Evolutionary conservation across 345 rosid genomes (phyloP).

Genomic region (Cardamine chenopodiifolia): DNA sequence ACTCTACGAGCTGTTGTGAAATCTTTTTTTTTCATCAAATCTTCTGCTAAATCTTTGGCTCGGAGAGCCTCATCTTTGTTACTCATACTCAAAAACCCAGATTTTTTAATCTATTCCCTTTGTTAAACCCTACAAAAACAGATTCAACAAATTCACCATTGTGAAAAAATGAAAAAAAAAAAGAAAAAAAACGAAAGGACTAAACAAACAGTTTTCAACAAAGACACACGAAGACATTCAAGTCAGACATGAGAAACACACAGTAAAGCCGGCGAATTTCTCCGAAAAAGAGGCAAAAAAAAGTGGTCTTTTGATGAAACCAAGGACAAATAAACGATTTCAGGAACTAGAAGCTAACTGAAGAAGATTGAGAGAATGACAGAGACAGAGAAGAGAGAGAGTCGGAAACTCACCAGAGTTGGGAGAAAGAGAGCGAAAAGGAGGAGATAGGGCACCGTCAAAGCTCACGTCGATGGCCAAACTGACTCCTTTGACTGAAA

Average conservation of each 20-base stretch:
- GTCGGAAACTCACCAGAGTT: slow-evolving; percentile 31
- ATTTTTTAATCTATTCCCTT: background rate
- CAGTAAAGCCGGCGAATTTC: background rate
- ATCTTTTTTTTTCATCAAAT: slow-evolving; percentile 59
- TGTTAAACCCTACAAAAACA: slow-evolving; percentile 18
- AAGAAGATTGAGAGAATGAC: slow-evolving; percentile 2
- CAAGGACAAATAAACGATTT: background rate
- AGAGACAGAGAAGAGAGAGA: background rate
- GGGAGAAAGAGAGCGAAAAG: background rate
- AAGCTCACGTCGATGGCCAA: slow-evolving; percentile 29
- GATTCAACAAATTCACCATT: background rate
- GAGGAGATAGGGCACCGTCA: slow-evolving; percentile 7
- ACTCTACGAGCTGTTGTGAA: slow-evolving; percentile 68
- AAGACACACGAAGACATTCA: background rate
- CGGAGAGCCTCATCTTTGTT: slow-evolving; percentile 93
- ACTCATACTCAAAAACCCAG: slow-evolving; percentile 50
- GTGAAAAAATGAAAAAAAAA: background rate
- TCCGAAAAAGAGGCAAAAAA: background rate
- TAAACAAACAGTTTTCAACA: slow-evolving; percentile 1
- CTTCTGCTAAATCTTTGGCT: slow-evolving; percentile 70
- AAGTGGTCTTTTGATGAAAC: background rate
- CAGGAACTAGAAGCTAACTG: background rate
- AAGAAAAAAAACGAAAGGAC: background rate
- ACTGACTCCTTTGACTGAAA: slow-evolving; percentile 39
- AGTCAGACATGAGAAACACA: background rate